Conservation (phyloP, 2,329 filamentous ascomycete species). For the Neopestalotiopsis rosae region DNA sequence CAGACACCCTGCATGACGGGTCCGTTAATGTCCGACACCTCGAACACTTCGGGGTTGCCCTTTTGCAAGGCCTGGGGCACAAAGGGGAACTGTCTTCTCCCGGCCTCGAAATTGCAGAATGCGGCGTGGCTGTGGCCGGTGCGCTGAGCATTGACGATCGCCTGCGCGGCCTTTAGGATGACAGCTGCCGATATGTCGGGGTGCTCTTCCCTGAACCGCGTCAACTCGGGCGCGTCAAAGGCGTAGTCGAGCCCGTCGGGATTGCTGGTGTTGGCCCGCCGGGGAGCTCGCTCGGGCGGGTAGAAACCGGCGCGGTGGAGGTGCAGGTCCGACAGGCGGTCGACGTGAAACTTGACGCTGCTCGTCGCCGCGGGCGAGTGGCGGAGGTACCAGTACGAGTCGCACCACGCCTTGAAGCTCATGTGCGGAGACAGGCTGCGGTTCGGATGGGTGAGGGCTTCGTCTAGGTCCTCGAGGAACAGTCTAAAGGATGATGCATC, state of each 20-base stretch:
- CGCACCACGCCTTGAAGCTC: not conserved
- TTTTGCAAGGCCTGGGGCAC: not conserved
- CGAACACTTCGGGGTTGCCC: not conserved
- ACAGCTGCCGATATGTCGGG: not conserved
- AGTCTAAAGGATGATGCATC: slow-evolving; percentile 1
- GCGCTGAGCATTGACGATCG: slow-evolving; percentile 3
- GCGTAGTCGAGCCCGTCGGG: slow-evolving; percentile 1
- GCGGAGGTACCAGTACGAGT: not conserved
- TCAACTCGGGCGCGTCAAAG: not conserved
- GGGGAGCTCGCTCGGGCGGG: not conserved
- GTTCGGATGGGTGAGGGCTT: not conserved
- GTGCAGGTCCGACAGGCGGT: not conserved
- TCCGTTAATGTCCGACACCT: slow-evolving; percentile 6
- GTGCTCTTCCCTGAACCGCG: not conserved
- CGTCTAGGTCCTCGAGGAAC: not conserved
- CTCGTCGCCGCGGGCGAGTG: not conserved
- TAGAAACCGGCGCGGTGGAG: not conserved
- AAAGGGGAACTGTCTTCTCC: slow-evolving; percentile 8
- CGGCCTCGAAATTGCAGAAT: not conserved
- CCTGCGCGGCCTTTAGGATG: not conserved
- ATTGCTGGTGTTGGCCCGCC: slow-evolving; percentile 1
- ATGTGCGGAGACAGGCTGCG: not conserved
- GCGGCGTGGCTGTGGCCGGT: slow-evolving; percentile 1
- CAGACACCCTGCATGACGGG: slow-evolving; percentile 4
- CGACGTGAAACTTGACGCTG: not conserved